Percentiles rank a stretch among this genome's conserved stretches.
Conservation (phyloP, 139 green algal genomes). For the Prasinococcaceae sp. region DNA sequence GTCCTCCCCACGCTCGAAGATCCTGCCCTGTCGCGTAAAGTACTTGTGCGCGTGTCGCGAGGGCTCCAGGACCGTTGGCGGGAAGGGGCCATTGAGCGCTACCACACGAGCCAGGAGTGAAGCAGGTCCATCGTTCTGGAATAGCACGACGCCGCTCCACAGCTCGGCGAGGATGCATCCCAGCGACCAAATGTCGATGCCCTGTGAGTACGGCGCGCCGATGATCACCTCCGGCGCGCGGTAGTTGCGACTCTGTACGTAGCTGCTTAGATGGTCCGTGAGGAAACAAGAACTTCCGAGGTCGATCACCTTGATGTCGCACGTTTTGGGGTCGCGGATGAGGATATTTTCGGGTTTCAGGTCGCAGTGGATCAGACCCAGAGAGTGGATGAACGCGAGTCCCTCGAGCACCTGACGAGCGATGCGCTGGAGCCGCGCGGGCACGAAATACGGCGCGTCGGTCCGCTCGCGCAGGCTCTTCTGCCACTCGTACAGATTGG, state of each 20-base stretch:
- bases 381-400: slow-evolving; percentile 76
- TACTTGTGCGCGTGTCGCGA: slow-evolving; percentile 63
- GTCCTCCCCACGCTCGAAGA: slow-evolving; percentile 16
- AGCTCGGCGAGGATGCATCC: slow-evolving; percentile 94
- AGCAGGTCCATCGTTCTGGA: neutral
- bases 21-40: slow-evolving; percentile 43
- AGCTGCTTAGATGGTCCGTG: slow-evolving; percentile 76
- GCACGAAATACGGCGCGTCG: neutral
- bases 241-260: slow-evolving; percentile 85
- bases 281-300: slow-evolving; percentile 82
- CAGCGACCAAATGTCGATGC: slow-evolving; percentile 88
- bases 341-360: slow-evolving; percentile 98
- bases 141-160: slow-evolving; percentile 39
- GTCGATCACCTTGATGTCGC: slow-evolving; percentile 71
- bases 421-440: too few species aligned
- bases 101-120: slow-evolving; percentile 75
- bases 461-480: slow-evolving; percentile 86
- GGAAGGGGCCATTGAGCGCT: slow-evolving; percentile 70
- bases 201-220: slow-evolving; percentile 67
- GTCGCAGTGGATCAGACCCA: slow-evolving; percentile 85
- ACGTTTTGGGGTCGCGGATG: slow-evolving; percentile 71
- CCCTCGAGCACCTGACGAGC: slow-evolving; percentile 57
- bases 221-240: slow-evolving; percentile 89
- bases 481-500: slow-evolving; percentile 96
- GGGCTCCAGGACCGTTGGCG: slow-evolving; percentile 46